Percentiles rank a stretch among this genome's conserved stretches.
These are phyloP conservation scores for Hymenoscyphus linearis DNA, from an alignment of 2,329 filamentous ascomycete species.

Conservation along the genomic window DNA sequence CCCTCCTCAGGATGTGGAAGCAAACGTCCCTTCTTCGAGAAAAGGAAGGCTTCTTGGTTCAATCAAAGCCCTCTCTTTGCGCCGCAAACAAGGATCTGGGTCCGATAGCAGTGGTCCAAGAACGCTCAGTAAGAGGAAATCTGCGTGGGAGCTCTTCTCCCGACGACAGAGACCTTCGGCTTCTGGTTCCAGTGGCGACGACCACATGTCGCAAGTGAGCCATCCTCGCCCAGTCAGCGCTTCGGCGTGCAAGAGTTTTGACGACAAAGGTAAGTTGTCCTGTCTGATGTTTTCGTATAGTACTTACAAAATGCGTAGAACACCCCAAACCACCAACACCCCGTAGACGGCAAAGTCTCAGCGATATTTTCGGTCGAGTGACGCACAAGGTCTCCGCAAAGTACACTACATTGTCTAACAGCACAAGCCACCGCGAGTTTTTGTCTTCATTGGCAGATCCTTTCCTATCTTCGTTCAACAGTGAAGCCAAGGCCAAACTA, in stretches of 20 bases:
- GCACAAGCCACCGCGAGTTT: neutral
- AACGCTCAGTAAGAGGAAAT: constrained; percentile 11
- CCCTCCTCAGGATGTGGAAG: neutral
- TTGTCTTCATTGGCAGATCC: neutral
- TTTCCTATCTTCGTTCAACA: neutral
- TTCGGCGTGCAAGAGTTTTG: constrained; percentile 10
- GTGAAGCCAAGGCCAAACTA: neutral
- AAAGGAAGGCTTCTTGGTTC: constrained; percentile 9
- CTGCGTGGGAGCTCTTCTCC: constrained; percentile 17
- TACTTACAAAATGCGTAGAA: neutral
- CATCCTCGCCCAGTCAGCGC: constrained; percentile 6
- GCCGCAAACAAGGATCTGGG: neutral
- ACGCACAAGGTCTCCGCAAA: constrained; percentile 15
- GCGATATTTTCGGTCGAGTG: constrained; percentile 22
- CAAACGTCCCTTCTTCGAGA: neutral
- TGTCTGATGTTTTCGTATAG: neutral
- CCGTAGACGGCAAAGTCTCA: constrained; percentile 23
- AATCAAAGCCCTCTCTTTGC: constrained; percentile 7
- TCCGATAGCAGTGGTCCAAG: constrained; percentile 10
- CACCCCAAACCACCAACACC: neutral
- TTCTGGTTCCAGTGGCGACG: neutral
- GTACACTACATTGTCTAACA: constrained; percentile 5
- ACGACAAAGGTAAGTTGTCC: neutral
- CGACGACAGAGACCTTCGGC: constrained; percentile 1
- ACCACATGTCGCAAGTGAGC: neutral